A percentile compares a stretch with the other conserved stretches of the same genome.
Conservation (phyloP, 192 early-diverging fungal genomes). For the Umbelopsis isabellina region DNA sequence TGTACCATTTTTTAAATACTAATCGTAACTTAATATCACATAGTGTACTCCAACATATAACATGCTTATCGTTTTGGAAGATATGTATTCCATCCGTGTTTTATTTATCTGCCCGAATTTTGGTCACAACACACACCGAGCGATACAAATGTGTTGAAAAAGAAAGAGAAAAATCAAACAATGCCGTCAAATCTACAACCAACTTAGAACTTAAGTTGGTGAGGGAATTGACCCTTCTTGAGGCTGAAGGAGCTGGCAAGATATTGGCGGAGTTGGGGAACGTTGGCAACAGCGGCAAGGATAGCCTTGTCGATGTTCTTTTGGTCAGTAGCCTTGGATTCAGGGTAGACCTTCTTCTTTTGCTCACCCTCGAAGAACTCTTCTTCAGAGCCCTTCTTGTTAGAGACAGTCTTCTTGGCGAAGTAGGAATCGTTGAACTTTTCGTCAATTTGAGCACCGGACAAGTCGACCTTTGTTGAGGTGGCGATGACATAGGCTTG, state of each 20-base stretch:
- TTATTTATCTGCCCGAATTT: no score
- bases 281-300: slow-evolving; percentile 81
- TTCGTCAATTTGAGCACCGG: slow-evolving; percentile 69
- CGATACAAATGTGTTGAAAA: slow-evolving; percentile 1
- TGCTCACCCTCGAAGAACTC: slow-evolving; percentile 81
- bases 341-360: slow-evolving; percentile 80
- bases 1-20: no score
- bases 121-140: no score
- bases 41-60: no score
- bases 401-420: slow-evolving; percentile 74
- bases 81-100: no score
- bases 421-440: slow-evolving; percentile 97
- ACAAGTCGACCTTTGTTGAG: slow-evolving; percentile 96
- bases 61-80: no score
- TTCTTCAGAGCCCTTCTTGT: slow-evolving; percentile 82
- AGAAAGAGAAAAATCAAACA: neutral
- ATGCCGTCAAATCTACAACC: no score
- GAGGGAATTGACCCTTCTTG: slow-evolving; percentile 95
- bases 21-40: no score
- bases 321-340: slow-evolving; percentile 86
- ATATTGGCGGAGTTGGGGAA: slow-evolving; percentile 89
- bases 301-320: slow-evolving; percentile 88
- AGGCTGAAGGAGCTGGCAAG: slow-evolving; percentile 87
- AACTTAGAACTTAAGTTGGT: slow-evolving; percentile 93
- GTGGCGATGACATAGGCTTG: slow-evolving; percentile 99